Base-by-base conservation (phyloP, 1,139 yeast genomes). In the Geotrichum phurueaensis region DNA sequence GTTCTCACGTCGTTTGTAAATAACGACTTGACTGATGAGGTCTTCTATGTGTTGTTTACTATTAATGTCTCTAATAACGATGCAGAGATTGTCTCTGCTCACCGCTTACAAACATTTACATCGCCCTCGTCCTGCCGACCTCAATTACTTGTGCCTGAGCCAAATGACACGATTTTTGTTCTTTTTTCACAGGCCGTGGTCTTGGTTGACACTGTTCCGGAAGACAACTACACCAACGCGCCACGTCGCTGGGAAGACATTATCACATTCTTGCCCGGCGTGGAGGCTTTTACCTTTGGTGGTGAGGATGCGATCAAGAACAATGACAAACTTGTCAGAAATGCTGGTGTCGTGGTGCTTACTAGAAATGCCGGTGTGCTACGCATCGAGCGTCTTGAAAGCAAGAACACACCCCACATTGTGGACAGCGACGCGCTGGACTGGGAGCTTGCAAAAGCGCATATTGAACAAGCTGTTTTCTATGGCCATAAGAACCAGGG, bases 401-500 rank as follows among this genome's bases (percentile, higher is more conserved):
- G 68, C 50, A 70, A 62, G 43, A 63, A 60, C 7, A 7, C 18
- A 7, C 20, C 45, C 2, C 45, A 65, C 53, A 12, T 65, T 33
- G 27, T 49, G 12, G 53, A 51, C 10, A 12, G 29, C 15, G 39
- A 29, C 22, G 50, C 25, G 9, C 48, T 50, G n/a, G 43, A 49
- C 48, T 51, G 58, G 18, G 56, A 52, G 10, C 76, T 84, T 60
- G 78, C 86, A 54, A 86, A 86, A 69, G 81, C 90, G 0, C 90
- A 84, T 65, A 81, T 91, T 31, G 95, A 87, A 67, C 97, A 91
- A 72, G 96, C 90, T 0, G 82, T 91, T 0, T 87, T 84, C 67
- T 86, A 79, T 66, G 78, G 81, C 0, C 77, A 78, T 60, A 73
- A 76, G 1, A 70, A 70, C 3, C 71, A 68, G 22, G 59, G 60